Conservation (phyloP, 306 rosid species). For the Vigna hirtella region DNA sequence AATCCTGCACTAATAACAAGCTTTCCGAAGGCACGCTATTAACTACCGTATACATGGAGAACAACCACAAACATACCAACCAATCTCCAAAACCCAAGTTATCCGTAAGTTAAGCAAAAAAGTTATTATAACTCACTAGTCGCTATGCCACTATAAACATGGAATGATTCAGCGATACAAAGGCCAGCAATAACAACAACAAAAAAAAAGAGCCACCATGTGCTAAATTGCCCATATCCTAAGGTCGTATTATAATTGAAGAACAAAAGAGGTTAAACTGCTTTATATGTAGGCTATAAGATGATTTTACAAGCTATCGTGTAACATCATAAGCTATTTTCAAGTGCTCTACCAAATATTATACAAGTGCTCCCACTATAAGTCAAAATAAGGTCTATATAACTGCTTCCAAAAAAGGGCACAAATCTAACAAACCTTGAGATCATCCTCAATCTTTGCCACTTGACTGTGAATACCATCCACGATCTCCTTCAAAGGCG, state of each 20-base stretch:
- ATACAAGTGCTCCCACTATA: neutral
- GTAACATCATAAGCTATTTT: neutral
- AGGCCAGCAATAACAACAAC: neutral
- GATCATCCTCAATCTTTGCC: slow-evolving; percentile 94
- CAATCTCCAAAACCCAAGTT: neutral
- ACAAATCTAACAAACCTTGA: slow-evolving; percentile 58
- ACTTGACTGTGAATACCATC: slow-evolving; percentile 84
- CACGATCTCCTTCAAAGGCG: slow-evolving; percentile 76
- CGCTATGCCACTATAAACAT: neutral
- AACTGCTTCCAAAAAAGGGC: neutral
- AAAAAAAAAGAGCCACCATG: neutral
- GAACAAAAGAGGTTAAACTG: neutral
- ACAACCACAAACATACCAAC: neutral
- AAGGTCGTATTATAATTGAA: neutral
- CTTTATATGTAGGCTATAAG: neutral
- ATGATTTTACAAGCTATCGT: neutral
- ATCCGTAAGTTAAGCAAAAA: neutral
- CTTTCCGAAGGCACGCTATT: slow-evolving; percentile 10
- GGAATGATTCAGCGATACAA: neutral
- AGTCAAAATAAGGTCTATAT: neutral
- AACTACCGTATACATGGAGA: neutral
- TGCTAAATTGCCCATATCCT: slow-evolving; percentile 16
- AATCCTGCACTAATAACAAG: slow-evolving; percentile 5
- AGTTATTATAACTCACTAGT: neutral
- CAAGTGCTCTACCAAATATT: neutral